Evolutionary conservation across 2,329 filamentous ascomycete species (phyloP), one percentile per base, ranked within the genome.

Genomic region (Apiospora hydei): DNA sequence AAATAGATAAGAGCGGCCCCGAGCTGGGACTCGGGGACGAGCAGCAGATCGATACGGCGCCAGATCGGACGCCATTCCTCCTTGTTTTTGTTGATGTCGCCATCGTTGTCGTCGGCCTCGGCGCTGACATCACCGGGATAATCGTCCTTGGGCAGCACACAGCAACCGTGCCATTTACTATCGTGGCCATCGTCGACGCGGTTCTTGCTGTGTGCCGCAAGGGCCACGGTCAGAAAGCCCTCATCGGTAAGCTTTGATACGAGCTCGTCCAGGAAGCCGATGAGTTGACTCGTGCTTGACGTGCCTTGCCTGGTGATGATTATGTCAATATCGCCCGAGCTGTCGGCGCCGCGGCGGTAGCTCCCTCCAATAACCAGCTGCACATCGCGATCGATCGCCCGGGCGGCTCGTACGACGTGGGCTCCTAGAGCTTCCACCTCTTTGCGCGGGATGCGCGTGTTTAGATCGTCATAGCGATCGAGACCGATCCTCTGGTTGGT

Each of bases 1-100:
- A 98, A 98, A 79, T 98, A 98, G n/a, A 98, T 88, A 73, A 98
- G 80, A 0, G 95, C 95, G 0, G 94, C 95, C 1, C 96, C 96
- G 69, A 94, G 87, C 81, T 98, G 92, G 1, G 88, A 85, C 76
- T 91, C 91, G 0, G 95, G 95, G 0, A 98, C 95, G 4, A 97
- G 88, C 1, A 98, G 84, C 26, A 98, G 88, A 79, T 98, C 95
- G 73, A 98, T 92, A 1, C 95, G 89, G 11, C 95, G 88, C 95
- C 94, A 98, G 0, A 88, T 80, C 0, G 84, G 84, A 4, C 78
- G 79, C 69, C 83, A 80, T n/a, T 76, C 73, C 21, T 46, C 70
- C 61, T 73, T 76, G 4, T 64, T 64, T 1, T n/a, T 30, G 6
- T 57, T 61, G 11, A 6, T 16, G 4, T 6, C 16, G 11, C 13